These are phyloP conservation scores for Nicotiana attenuata DNA, from an alignment of 257 asterid species.

Conservation along the genomic window DNA sequence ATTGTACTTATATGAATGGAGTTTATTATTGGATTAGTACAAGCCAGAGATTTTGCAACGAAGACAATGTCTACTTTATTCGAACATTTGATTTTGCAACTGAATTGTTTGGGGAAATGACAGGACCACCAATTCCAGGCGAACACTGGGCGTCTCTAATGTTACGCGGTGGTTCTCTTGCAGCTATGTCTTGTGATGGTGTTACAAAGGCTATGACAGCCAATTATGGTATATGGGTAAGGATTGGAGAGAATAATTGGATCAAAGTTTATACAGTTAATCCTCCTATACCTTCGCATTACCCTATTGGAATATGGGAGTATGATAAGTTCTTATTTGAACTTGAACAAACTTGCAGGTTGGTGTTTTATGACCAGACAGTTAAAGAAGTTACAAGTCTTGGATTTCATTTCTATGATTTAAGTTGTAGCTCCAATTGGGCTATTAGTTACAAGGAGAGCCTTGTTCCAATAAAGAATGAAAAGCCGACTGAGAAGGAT, in stretches of 20 bases:
- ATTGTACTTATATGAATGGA: neutral
- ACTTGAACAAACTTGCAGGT: neutral
- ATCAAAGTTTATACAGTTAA: neutral
- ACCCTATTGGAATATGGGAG: neutral
- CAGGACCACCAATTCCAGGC: neutral
- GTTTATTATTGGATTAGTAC: neutral
- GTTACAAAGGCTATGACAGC: neutral
- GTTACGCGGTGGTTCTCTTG: neutral
- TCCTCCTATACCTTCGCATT: neutral
- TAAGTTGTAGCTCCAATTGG: neutral
- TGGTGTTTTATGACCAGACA: neutral
- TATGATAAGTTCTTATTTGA: neutral
- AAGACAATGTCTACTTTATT: neutral
- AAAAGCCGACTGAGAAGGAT: neutral
- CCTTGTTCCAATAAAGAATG: neutral
- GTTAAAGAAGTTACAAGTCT: neutral
- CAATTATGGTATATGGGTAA: neutral
- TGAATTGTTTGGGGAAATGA: neutral
- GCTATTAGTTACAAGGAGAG: neutral
- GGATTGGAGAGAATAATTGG: neutral
- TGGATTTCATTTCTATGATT: neutral
- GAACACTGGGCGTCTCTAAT: neutral
- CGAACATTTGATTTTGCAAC: neutral
- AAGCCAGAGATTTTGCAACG: neutral
- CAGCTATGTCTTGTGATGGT: neutral